Evolutionary conservation across 345 rosid species (phyloP).

Genomic region (Passiflora organensis): DNA sequence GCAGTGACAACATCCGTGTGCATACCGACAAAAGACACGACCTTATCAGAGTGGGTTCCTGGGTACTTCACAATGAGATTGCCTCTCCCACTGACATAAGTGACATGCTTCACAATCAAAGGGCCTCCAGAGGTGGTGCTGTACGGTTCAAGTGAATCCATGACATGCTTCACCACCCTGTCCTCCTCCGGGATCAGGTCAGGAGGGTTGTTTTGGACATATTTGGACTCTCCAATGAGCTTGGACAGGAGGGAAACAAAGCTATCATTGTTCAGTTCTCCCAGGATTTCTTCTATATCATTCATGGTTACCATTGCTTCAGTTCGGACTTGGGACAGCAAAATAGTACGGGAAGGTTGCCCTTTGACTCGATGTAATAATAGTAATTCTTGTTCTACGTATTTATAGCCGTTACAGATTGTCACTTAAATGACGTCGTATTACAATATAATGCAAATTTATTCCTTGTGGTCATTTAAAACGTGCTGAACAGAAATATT

Average conservation of each 20-base stretch:
- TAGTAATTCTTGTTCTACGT: too few species aligned
- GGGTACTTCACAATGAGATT: slow-evolving; percentile 96
- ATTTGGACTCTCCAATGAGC: slow-evolving; percentile 77
- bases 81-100: slow-evolving; percentile 69
- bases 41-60: slow-evolving; percentile 72
- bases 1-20: slow-evolving; percentile 99
- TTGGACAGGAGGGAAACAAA: slow-evolving; percentile 62
- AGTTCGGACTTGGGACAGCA: too few species aligned
- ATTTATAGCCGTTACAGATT: too few species aligned
- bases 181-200: slow-evolving; percentile 88
- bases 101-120: slow-evolving; percentile 58
- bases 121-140: slow-evolving; percentile 85
- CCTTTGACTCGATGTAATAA: too few species aligned
- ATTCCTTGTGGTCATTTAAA: too few species aligned
- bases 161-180: slow-evolving; percentile 66
- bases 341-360: too few species aligned
- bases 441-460: too few species aligned
- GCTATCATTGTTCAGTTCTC: slow-evolving; percentile 53
- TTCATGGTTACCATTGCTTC: slow-evolving; percentile 16
- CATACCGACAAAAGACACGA: slow-evolving; percentile 96
- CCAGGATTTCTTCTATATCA: slow-evolving; percentile 35
- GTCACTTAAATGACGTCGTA: too few species aligned
- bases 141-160: slow-evolving; percentile 66
- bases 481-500: too few species aligned
- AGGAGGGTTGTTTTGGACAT: slow-evolving; percentile 91